Base-by-base conservation (phyloP, 2,329 filamentous ascomycete genomes). In the Onygenales sp. region DNA sequence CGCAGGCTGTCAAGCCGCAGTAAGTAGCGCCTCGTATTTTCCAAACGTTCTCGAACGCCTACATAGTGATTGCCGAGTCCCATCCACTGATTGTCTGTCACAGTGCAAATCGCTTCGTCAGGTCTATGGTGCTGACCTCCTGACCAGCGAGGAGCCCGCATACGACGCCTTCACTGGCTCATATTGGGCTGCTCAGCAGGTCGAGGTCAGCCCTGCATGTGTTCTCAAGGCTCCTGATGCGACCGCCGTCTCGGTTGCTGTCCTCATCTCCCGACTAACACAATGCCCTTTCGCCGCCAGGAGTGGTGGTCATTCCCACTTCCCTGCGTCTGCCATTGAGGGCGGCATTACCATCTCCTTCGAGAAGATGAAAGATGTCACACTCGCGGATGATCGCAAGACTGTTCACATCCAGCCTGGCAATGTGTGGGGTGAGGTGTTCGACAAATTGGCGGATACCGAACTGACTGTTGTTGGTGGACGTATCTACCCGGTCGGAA, bases 261-360 rank as follows among this genome's bases (percentile, higher is more conserved):
- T 47, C 14, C 10, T 31, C 10, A 33, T 47, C 11, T 47, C 44
- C 32, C 44, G 44, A 27, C n/a, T 47, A 10, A 47, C 44, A 9
- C 44, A 31, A 31, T 47, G 44, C 31, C 44, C 44, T 14, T 47
- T 47, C 32, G 31, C 21, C 2, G 70, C 74, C 5, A 70, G 69
- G 45, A 66, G 70, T 47, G 72, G 71, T 14, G 72, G 73, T 1
- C 72, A 74, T 55, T 61, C 66, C 13, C 56, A 31, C 58, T 57
- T 8, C 51, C 42, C 45, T 60, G 58, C 42, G 36, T 55, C 77
- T 8, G 80, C 73, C 58, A 72, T 79, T 42, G 62, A 71, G 17
- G 69, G 36, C 9, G 36, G 36, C 13, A 39, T 39, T n/a, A 39
- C 36, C 36, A n/a, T 39, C 13, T 10, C 9, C 40, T 49, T 60